These are phyloP conservation scores for Tylopilus rubrobrunneus DNA, from an alignment of 768 basidiomycete species.

Conservation along the genomic window DNA sequence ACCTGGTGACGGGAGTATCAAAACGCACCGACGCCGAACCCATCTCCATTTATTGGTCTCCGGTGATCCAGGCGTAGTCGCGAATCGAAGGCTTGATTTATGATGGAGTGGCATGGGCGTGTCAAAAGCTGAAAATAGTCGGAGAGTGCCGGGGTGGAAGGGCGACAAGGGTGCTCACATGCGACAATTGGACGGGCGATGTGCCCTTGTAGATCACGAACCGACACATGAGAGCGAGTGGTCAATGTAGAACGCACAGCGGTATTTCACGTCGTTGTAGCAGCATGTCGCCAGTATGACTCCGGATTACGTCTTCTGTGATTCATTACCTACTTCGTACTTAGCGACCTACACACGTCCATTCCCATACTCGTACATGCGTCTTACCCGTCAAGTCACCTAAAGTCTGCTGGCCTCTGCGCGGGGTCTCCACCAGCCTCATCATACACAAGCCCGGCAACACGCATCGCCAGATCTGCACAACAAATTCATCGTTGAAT, in stretches of 20 bases:
- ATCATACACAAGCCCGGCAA: conserved; percentile 84
- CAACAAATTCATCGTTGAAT: conserved; percentile 3
- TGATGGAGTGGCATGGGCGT: conserved; percentile 91
- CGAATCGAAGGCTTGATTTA: conserved; percentile 96
- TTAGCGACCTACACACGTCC: background rate
- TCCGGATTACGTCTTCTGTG: conserved; percentile 21
- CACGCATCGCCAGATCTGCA: conserved; percentile 78
- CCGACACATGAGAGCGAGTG: conserved; percentile 59
- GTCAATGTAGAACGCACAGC: background rate
- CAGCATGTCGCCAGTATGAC: background rate
- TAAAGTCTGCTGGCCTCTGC: conserved; percentile 74
- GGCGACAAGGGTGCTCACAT: conserved; percentile 43
- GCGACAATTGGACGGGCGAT: conserved; percentile 86
- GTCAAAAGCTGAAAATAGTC: conserved; percentile 66
- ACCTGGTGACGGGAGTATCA: background rate
- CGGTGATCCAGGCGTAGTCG: conserved; percentile 77
- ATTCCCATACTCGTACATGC: background rate
- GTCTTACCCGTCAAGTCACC: conserved; percentile 34
- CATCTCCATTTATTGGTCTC: conserved; percentile 91
- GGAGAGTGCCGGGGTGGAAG: background rate
- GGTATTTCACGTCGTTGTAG: background rate
- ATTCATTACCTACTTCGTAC: background rate
- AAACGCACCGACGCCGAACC: conserved; percentile 86
- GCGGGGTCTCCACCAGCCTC: conserved; percentile 75
- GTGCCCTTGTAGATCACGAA: conserved; percentile 96